Conservation (phyloP, 139 green algal genomes). For the Ettlia oleoabundans region DNA sequence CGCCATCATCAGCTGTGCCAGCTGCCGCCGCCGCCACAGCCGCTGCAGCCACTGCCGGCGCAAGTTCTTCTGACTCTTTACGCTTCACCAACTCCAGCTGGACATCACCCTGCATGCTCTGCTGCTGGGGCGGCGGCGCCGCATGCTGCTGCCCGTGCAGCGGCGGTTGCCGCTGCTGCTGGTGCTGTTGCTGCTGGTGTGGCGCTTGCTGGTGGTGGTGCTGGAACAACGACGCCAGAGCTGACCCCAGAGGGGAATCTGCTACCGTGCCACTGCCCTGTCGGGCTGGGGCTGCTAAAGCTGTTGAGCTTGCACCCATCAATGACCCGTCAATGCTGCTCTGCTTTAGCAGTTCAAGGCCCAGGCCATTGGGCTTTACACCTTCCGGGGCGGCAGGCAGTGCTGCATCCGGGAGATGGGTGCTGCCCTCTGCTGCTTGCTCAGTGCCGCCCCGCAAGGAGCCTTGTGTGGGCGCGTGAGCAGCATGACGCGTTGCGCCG, state of each 20-base stretch:
- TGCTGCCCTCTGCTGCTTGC: no score
- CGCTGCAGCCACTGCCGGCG: not conserved
- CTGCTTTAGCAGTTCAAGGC: no score
- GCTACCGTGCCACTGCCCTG: not conserved
- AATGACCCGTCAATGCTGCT: no score
- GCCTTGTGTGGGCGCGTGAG: no score
- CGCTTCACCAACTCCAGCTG: not conserved
- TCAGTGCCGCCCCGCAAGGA: no score
- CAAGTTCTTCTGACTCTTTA: not conserved
- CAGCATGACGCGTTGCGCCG: no score
- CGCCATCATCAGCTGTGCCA: not conserved
- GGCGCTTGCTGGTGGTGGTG: not conserved
- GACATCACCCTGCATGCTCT: not conserved
- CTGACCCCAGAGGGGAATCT: not conserved
- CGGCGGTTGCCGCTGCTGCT: not conserved
- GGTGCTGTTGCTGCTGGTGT: not conserved
- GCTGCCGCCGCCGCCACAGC: not conserved
- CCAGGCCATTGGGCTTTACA: no score
- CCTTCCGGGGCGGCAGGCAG: no score
- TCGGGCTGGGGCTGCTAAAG: no score
- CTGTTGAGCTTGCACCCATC: no score
- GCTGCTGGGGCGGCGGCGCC: not conserved
- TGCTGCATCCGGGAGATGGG: no score
- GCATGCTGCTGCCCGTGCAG: not conserved
- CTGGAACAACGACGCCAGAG: not conserved